These are phyloP conservation scores for Mucor piriformis DNA, from an alignment of 371 early-diverging fungal genomes.

Conservation along the genomic window DNA sequence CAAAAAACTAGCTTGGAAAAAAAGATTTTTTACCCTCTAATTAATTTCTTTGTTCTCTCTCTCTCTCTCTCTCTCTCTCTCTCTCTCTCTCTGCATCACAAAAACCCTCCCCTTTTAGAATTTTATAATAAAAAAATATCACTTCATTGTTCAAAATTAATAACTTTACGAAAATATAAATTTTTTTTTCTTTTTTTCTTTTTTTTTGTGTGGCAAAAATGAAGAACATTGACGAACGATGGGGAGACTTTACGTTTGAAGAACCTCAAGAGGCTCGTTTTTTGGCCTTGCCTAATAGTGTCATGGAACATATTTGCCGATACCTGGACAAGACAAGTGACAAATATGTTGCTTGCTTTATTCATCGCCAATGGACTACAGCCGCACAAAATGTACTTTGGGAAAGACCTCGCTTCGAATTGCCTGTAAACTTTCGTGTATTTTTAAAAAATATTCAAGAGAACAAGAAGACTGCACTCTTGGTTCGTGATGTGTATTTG, in stretches of 20 bases:
- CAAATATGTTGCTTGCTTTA: constrained; percentile 30
- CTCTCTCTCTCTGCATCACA: no score
- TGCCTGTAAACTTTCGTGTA: constrained; percentile 20
- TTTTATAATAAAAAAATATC: not conserved
- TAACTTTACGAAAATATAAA: no score
- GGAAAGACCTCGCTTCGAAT: constrained; percentile 32
- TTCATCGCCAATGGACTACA: constrained; percentile 32
- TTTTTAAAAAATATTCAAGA: constrained; percentile 18
- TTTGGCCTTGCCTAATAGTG: constrained; percentile 18
- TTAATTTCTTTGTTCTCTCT: not conserved
- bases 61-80: no score
- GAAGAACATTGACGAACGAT: not conserved
- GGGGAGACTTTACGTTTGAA: constrained; percentile 24
- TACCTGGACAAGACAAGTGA: constrained; percentile 30
- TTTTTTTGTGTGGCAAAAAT: not conserved
- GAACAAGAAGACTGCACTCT: constrained; percentile 26
- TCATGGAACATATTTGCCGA: constrained; percentile 42
- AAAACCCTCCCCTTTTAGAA: not conserved
- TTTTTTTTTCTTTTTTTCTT: constrained; percentile 5
- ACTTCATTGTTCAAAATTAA: no score
- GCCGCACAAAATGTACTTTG: constrained; percentile 42
- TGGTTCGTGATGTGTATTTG: constrained; percentile 32
- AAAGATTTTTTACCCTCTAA: not conserved
- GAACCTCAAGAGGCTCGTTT: not conserved
- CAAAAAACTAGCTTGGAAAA: not conserved